Evolutionary conservation across 2,329 filamentous ascomycete genomes (phyloP).

Genomic region (Xylariaceae sp.): DNA sequence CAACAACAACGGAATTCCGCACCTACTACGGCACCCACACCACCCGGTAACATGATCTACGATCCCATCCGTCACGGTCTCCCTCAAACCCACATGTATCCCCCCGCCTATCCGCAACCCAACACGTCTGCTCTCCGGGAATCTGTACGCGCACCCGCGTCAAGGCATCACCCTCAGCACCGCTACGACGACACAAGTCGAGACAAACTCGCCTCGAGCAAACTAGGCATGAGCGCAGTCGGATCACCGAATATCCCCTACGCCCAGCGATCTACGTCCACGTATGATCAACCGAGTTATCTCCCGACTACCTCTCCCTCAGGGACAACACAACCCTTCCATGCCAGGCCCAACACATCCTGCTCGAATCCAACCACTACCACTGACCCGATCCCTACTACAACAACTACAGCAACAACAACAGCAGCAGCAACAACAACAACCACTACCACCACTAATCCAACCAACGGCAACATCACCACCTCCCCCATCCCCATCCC

Average conservation of each 20-base stretch:
- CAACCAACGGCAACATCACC: neutral
- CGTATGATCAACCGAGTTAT: constrained; percentile 39
- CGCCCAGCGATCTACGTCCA: constrained; percentile 38
- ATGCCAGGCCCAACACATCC: constrained; percentile 1
- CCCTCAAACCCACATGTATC: constrained; percentile 46
- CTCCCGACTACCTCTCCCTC: constrained; percentile 37
- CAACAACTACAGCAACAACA: neutral
- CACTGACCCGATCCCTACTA: neutral
- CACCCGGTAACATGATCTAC: constrained; percentile 55
- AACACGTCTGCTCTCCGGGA: constrained; percentile 43
- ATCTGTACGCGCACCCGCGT: constrained; percentile 23
- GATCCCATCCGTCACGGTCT: constrained; percentile 54
- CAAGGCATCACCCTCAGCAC: constrained; percentile 25
- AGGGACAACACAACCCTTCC: constrained; percentile 25
- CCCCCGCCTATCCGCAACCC: constrained; percentile 45
- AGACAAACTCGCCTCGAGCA: constrained; percentile 30
- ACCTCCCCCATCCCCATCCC: neutral
- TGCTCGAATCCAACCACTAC: neutral
- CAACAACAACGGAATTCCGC: constrained; percentile 18
- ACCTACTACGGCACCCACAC: constrained; percentile 40
- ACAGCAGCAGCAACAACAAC: neutral
- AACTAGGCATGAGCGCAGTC: constrained; percentile 24
- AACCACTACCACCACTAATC: constrained; percentile 1
- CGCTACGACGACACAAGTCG: constrained; percentile 25
- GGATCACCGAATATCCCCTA: constrained; percentile 28